Conservation (phyloP, 1,284 basidiomycete species). For the Coniferiporia weirii region DNA sequence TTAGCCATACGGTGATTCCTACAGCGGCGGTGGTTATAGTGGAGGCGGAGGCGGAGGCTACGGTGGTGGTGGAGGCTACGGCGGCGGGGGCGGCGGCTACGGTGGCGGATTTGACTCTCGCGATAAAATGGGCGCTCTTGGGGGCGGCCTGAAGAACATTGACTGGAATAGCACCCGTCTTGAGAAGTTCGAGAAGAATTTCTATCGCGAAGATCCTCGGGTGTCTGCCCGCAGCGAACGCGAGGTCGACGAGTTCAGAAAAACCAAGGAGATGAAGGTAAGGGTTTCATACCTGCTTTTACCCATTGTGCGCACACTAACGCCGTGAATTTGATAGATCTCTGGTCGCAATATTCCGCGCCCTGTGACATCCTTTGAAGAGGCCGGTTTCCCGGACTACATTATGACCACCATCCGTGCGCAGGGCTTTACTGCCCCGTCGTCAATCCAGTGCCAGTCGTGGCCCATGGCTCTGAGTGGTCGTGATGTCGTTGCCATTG, state of each 20-base stretch:
- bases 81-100: conserved; percentile 49
- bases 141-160: conserved; percentile 76
- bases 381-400: conserved; percentile 95
- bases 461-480: conserved; percentile 98
- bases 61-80: conserved; percentile 35
- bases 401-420: conserved; percentile 90
- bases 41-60: conserved; percentile 22
- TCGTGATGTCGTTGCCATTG: conserved; percentile 93
- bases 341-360: conserved; percentile 87
- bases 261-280: conserved; percentile 84
- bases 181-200: conserved; percentile 92
- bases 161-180: conserved; percentile 80
- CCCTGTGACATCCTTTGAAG: conserved; percentile 90
- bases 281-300: conserved; percentile 14
- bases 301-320: conserved; percentile 6
- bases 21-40: conserved; percentile 28
- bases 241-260: conserved; percentile 87
- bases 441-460: conserved; percentile 96
- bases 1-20: conserved; percentile 26
- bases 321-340: conserved; percentile 44
- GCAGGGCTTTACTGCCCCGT: conserved; percentile 87
- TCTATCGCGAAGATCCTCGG: conserved; percentile 91
- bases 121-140: conserved; percentile 82
- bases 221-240: conserved; percentile 76
- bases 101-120: conserved; percentile 51